Percentiles rank a stretch among this genome's conserved stretches.
Evolutionary conservation across 768 basidiomycete species (phyloP).

Genomic region (Daedaleopsis nitida): DNA sequence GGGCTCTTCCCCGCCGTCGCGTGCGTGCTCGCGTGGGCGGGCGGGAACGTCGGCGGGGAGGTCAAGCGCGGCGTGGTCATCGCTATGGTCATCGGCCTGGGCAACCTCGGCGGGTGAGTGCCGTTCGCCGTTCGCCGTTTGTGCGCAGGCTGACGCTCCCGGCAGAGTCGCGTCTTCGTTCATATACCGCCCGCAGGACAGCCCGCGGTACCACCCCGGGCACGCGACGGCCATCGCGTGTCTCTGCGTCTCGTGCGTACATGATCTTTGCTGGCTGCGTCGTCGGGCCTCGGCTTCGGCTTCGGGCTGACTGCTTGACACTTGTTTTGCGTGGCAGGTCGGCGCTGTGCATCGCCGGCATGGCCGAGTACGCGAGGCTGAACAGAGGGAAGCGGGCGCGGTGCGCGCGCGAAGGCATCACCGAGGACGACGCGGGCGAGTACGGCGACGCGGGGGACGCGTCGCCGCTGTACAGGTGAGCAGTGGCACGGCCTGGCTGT

Average conservation of each 20-base stretch:
- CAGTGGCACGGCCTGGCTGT: too few species aligned
- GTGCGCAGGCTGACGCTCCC: neutral
- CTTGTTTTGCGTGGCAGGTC: too few species aligned
- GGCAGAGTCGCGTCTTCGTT: constrained; percentile 41
- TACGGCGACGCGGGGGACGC: constrained; percentile 49
- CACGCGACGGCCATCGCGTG: constrained; percentile 15
- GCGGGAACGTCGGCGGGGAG: constrained; percentile 58
- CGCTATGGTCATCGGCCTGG: constrained; percentile 55
- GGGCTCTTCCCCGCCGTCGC: constrained; percentile 56
- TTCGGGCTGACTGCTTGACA: constrained; percentile 14
- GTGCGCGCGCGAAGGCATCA: too few species aligned
- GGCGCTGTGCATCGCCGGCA: too few species aligned
- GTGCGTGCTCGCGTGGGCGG: constrained; percentile 54
- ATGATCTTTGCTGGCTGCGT: constrained; percentile 35
- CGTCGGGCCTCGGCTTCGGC: constrained; percentile 36
- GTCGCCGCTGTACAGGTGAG: constrained; percentile 57
- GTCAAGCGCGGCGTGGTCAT: constrained; percentile 52
- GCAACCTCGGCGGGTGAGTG: constrained; percentile 54
- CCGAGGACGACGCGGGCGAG: constrained; percentile 32
- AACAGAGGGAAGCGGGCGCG: too few species aligned
- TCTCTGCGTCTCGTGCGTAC: neutral
- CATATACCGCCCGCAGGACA: constrained; percentile 33
- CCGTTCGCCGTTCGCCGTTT: constrained; percentile 25
- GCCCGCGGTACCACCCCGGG: constrained; percentile 19
- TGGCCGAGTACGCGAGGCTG: too few species aligned